Percentiles rank a stretch among this genome's conserved stretches.
Evolutionary conservation across 495 filamentous ascomycete genomes (phyloP).

Genomic region (Xylaria venustula): DNA sequence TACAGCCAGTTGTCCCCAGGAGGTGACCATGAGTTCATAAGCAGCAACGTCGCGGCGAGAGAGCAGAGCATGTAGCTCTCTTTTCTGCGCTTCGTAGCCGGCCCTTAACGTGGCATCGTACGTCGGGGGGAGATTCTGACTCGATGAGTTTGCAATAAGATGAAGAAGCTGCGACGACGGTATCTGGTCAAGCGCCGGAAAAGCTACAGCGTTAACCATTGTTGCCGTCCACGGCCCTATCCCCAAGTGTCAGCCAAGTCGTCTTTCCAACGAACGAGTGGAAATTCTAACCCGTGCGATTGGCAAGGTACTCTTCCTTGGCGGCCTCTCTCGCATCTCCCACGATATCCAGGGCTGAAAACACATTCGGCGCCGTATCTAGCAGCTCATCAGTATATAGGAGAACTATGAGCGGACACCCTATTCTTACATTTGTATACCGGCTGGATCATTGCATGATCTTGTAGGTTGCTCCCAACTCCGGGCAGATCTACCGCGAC

Average conservation of each 20-base stretch:
- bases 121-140: constrained; percentile 28
- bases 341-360: constrained; percentile 33
- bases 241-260: constrained; percentile 4
- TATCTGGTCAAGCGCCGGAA: constrained; percentile 35
- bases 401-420: neutral
- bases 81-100: constrained; percentile 41
- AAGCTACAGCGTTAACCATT: constrained; percentile 39
- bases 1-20: constrained; percentile 36
- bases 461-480: constrained; percentile 43
- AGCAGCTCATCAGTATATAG: constrained; percentile 11
- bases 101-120: constrained; percentile 36
- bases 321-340: constrained; percentile 25
- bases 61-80: constrained; percentile 31
- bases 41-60: constrained; percentile 33
- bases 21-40: constrained; percentile 42
- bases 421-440: constrained; percentile 36
- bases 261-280: neutral
- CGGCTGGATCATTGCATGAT: constrained; percentile 31
- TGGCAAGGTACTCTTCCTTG: constrained; percentile 30
- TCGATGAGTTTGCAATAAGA: constrained; percentile 7
- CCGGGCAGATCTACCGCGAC: constrained; percentile 35
- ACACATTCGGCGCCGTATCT: constrained; percentile 35
- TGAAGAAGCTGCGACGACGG: constrained; percentile 21
- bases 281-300: constrained; percentile 28
- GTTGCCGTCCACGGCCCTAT: constrained; percentile 42